Percentiles rank a stretch among this genome's conserved stretches.
Conservation (phyloP, 495 filamentous ascomycete species). For the Aspergillus nidulans region DNA sequence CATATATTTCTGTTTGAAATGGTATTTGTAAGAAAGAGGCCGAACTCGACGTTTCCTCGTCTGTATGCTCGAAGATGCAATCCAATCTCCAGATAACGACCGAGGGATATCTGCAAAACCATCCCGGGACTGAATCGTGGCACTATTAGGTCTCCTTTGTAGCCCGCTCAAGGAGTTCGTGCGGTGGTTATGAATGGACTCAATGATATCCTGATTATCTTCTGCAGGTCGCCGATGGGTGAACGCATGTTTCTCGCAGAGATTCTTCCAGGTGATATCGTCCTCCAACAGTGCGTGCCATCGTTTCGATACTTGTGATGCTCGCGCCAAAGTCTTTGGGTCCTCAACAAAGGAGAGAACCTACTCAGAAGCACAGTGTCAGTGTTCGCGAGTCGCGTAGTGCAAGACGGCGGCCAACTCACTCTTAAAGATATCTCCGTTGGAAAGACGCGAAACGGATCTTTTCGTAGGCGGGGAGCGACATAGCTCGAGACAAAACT, state of each 20-base stretch:
- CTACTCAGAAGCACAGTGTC: conserved; percentile 33
- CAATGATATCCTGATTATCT: conserved; percentile 38
- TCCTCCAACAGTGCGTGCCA: conserved; percentile 94
- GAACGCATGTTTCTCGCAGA: conserved; percentile 82
- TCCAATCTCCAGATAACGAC: conserved; percentile 35
- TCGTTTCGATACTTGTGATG: conserved; percentile 85
- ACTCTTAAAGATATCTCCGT: conserved; percentile 89
- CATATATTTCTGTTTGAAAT: conserved; percentile 96
- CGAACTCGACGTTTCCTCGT: conserved; percentile 38
- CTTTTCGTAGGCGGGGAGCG: conserved; percentile 86
- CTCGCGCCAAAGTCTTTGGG: conserved; percentile 82
- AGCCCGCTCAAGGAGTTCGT: conserved; percentile 21
- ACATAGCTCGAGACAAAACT: conserved; percentile 95
- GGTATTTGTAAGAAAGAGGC: conserved; percentile 76
- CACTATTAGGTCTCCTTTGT: conserved; percentile 26
- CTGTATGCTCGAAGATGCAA: conserved; percentile 26
- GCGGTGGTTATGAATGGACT: conserved; percentile 31
- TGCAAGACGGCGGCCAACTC: conserved; percentile 23
- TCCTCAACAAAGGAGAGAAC: conserved; percentile 94
- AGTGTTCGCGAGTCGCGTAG: neutral
- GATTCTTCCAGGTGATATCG: conserved; percentile 95
- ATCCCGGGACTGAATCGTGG: conserved; percentile 25
- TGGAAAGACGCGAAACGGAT: conserved; percentile 84
- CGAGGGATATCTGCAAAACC: conserved; percentile 27
- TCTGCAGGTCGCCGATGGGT: conserved; percentile 63